Evolutionary conservation across 768 basidiomycete species (phyloP).

Genomic region (Podaxis sp.): DNA sequence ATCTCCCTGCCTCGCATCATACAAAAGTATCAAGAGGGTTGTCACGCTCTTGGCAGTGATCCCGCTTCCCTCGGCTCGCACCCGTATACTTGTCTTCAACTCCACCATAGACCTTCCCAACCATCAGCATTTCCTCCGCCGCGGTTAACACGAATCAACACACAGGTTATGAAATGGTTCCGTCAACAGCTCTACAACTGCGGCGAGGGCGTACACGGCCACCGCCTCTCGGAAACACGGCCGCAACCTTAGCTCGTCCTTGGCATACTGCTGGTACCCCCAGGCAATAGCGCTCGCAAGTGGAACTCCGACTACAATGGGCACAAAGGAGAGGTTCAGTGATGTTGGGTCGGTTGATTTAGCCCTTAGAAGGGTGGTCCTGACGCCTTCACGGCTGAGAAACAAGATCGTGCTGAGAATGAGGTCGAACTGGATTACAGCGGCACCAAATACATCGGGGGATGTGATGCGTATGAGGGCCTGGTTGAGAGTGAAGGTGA

Average conservation of each 20-base stretch:
- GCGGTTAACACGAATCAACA: conserved; percentile 18
- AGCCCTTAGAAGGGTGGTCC: conserved; percentile 77
- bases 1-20: conserved; percentile 31
- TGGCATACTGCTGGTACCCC: conserved; percentile 53
- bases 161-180: conserved; percentile 82
- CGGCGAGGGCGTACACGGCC: conserved; percentile 66
- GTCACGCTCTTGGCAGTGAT: conserved; percentile 68
- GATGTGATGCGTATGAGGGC: conserved; percentile 77
- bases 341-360: conserved; percentile 12
- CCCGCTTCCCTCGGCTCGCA: conserved; percentile 82
- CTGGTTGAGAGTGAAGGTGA: conserved; percentile 91
- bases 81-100: conserved; percentile 63
- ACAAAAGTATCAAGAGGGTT: conserved; percentile 64
- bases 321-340: conserved; percentile 58
- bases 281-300: conserved; percentile 48
- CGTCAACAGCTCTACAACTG: conserved; percentile 70
- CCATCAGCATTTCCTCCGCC: background rate
- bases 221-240: conserved; percentile 62
- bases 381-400: conserved; percentile 87
- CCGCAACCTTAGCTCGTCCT: conserved; percentile 52
- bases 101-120: conserved; percentile 56
- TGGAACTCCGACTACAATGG: conserved; percentile 64
- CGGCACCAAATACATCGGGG: conserved; percentile 84
- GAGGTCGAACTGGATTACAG: conserved; percentile 92
- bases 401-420: conserved; percentile 88